phyloP scores from a whole-genome alignment of 192 early-diverging fungal genomes.

The Linnemannia hyalina region DNA sequence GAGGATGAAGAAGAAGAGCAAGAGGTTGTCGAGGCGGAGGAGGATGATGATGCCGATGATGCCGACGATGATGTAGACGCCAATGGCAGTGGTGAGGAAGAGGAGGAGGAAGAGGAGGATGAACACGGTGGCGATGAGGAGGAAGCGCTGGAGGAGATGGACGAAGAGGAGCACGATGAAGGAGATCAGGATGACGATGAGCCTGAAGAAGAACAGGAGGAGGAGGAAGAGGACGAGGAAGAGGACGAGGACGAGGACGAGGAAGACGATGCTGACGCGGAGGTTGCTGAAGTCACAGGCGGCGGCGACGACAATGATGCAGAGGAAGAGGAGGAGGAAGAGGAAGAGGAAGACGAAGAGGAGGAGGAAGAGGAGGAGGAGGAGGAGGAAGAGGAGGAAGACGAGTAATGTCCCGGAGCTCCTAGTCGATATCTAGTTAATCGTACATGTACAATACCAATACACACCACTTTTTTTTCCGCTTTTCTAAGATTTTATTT shows the following conservation, averaged over 20 bases:
- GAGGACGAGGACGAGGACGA: background rate
- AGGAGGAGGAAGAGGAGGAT: background rate
- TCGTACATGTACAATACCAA: background rate
- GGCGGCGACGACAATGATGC: conserved; percentile 1
- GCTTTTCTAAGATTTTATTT: no score
- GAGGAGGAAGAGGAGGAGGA: background rate
- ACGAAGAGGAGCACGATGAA: background rate
- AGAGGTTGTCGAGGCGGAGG: conserved; percentile 1
- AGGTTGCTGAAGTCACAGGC: background rate
- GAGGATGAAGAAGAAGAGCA: background rate
- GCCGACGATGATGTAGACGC: conserved; percentile 6
- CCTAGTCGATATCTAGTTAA: conserved; percentile 6
- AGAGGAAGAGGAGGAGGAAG: background rate
- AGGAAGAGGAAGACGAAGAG: background rate
- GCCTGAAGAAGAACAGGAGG: background rate
- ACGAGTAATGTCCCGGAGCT: background rate
- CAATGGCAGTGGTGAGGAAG: background rate
- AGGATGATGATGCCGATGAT: background rate
- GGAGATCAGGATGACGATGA: conserved; percentile 16
- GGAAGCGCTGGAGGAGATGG: no score
- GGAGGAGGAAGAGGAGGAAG: background rate
- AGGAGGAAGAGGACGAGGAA: background rate
- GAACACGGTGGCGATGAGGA: background rate
- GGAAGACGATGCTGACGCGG: conserved; percentile 1
- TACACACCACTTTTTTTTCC: no score